Base-by-base conservation (phyloP, 2,329 filamentous ascomycete species). In the Diplocarpon rosae region DNA sequence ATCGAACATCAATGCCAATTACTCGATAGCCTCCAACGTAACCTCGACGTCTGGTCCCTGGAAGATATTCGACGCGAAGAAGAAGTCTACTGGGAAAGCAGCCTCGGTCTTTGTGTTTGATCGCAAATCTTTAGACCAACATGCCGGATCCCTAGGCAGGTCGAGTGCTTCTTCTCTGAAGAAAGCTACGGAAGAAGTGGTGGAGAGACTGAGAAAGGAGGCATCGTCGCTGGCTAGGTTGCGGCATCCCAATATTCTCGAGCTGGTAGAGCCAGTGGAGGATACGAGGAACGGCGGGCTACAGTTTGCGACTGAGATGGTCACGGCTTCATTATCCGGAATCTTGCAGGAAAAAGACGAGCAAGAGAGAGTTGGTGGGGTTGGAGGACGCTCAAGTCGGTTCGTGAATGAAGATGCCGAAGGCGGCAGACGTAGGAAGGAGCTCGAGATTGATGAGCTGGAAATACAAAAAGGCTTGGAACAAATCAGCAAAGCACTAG, bases 1-100 rank as follows among this genome's bases (percentile, higher is more conserved):
- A 53, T 90, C 76, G 56, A 95, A 95, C 67, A 96, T 98, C 67
- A 81, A 80, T 48, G 80, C 83, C 61, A 93, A 95, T 68, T 98
- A 98, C 66, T 78, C 83, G 55, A 72, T 96, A 53, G 82, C 86
- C 16, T 73, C 80, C 20, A 78, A 77, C 48, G 76, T 84, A 10
- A 82, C 78, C n/a, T 84, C 87, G 41, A 78, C 78, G 42, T 85
- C 89, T 13, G 92, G 92, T 14, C 86, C 89, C 47, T 98, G 92
- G 92, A 94, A 88, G 69, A 92, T 98, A 59, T 90, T 90, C 72
- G 89, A 95, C 68, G 89, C 85, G 47, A 96, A 94, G 71, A 93
- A 93, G 69, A 96, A 95, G 67, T 87, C 84, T 27, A 95, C 88
- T 0, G 86, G 85, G 54, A 94, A 92, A 63, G 65, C 81, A 7